These are phyloP conservation scores for Pisolithus marmoratus DNA, from an alignment of 768 basidiomycete species.

Conservation along the genomic window DNA sequence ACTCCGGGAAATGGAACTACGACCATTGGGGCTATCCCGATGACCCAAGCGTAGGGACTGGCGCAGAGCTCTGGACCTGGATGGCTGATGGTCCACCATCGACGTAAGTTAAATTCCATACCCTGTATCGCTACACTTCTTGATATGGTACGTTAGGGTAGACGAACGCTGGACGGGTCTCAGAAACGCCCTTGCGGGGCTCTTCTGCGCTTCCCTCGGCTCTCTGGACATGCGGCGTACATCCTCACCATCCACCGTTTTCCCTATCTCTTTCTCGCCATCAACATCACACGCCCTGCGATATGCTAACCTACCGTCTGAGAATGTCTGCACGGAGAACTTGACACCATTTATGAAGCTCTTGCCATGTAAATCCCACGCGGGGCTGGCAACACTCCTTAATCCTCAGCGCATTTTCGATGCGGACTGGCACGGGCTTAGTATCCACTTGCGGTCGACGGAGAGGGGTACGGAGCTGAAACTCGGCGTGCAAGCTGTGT, in stretches of 20 bases:
- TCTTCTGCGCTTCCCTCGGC: conserved; percentile 92
- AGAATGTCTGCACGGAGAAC: conserved; percentile 96
- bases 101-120: conserved; percentile 37
- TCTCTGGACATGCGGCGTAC: conserved; percentile 72
- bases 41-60: conserved; percentile 70
- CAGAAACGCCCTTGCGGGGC: conserved; percentile 83
- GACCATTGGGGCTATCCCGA: conserved; percentile 78
- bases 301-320: conserved; percentile 74
- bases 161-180: conserved; percentile 80
- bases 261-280: conserved; percentile 59
- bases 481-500: conserved; percentile 69
- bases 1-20: conserved; percentile 91
- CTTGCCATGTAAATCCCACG: conserved; percentile 84
- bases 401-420: conserved; percentile 86
- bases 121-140: not conserved
- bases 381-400: conserved; percentile 77
- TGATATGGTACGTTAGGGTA: conserved; percentile 38
- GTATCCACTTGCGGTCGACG: conserved; percentile 67
- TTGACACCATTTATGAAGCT: conserved; percentile 94
- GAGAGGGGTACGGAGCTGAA: conserved; percentile 56
- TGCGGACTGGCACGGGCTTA: conserved; percentile 88
- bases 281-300: conserved; percentile 49
- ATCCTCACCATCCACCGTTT: conserved; percentile 56
- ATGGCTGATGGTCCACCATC: conserved; percentile 58
- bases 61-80: conserved; percentile 91